phyloP scores from a whole-genome alignment of 1,284 basidiomycete species.

The Ganoderma sp. region DNA sequence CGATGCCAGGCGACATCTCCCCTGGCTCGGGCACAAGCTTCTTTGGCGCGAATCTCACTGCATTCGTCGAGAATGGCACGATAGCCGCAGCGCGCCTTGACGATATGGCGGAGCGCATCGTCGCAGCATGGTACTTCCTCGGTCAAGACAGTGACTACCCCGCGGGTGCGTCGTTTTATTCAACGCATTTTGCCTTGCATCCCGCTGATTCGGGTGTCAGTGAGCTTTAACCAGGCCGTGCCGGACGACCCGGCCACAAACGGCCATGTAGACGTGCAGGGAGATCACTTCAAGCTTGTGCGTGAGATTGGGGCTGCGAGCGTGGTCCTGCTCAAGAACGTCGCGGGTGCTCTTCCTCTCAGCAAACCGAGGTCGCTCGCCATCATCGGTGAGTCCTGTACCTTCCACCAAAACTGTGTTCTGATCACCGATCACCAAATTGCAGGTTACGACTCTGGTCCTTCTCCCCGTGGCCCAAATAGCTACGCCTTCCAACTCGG shows the following conservation, averaged over 20 bases:
- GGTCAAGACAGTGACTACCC: constrained; percentile 70
- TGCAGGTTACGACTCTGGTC: constrained; percentile 65
- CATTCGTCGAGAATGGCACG: constrained; percentile 70
- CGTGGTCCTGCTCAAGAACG: constrained; percentile 85
- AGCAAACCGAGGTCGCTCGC: constrained; percentile 62
- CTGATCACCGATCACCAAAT: too few relatives aligned
- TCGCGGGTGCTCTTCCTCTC: constrained; percentile 66
- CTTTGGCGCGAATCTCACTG: constrained; percentile 62
- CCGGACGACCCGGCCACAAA: constrained; percentile 59
- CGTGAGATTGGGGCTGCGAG: constrained; percentile 48
- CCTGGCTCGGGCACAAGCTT: too few relatives aligned
- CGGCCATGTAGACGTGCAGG: constrained; percentile 76
- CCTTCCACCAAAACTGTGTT: too few relatives aligned
- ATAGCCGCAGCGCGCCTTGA: constrained; percentile 69
- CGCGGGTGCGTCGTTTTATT: too few relatives aligned
- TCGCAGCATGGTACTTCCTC: constrained; percentile 65
- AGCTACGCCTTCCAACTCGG: constrained; percentile 74
- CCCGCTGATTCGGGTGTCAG: constrained; percentile 23
- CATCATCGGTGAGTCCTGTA: constrained; percentile 50
- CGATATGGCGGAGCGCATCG: constrained; percentile 71
- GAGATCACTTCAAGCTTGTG: constrained; percentile 10
- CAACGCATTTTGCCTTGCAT: too few relatives aligned
- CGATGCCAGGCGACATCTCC: constrained; percentile 81
- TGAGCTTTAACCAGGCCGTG: constrained; percentile 66
- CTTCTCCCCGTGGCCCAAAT: constrained; percentile 75